Conservation (phyloP, 176 grass and related monocot genomes). For the Oryza meridionalis region DNA sequence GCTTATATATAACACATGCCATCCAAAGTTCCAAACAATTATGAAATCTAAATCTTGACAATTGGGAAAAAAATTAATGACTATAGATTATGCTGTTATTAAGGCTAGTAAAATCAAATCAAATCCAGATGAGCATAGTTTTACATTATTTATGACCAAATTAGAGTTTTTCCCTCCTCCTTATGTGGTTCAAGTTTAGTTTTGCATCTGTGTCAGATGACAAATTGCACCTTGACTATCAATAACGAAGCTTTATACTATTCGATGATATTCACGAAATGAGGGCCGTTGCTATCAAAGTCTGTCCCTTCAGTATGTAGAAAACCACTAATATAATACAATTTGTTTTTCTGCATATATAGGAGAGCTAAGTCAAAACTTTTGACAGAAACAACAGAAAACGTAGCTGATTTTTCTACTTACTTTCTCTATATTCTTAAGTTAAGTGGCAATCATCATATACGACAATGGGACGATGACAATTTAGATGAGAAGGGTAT, state of each 20-base stretch:
- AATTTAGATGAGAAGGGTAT: neutral
- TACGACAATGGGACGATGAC: neutral
- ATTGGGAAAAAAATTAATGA: neutral
- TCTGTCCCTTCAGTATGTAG: neutral
- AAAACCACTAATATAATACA: neutral
- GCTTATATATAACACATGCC: neutral
- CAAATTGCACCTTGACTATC: neutral
- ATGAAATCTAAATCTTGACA: neutral
- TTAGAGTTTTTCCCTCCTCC: neutral
- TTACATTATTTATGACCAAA: neutral
- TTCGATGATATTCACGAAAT: neutral
- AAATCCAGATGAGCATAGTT: too few relatives aligned
- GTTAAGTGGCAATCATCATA: neutral
- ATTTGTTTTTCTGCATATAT: neutral
- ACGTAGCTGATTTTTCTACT: neutral
- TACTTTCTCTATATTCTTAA: neutral
- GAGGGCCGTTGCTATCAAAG: too few relatives aligned
- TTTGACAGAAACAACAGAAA: neutral
- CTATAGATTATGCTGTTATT: neutral
- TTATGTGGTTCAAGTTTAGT: neutral
- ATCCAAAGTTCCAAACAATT: neutral
- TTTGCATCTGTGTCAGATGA: neutral
- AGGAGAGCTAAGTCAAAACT: constrained; percentile 24
- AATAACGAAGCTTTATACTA: too few relatives aligned
- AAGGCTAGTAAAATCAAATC: too few relatives aligned